Evolutionary conservation across 2,329 filamentous ascomycete species (phyloP), one percentile per base, ranked within the genome.

Genomic region (Nothophaeocryptopus gaeumannii): DNA sequence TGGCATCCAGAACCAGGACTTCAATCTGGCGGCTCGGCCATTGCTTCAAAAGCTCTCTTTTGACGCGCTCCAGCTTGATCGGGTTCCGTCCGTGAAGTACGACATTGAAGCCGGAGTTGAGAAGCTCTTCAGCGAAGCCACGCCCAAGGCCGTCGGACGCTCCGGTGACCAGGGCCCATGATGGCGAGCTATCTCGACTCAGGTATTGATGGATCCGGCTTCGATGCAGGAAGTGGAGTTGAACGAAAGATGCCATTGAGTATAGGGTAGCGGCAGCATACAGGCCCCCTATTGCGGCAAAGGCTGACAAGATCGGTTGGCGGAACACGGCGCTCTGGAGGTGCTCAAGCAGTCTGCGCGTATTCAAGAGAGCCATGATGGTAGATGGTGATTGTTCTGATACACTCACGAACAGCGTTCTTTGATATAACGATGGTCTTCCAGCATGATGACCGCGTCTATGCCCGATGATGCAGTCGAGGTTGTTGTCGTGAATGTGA

Each of bases 131-230:
- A 2, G 73, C 70, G 47, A 81, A 73, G 0, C 67, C 73, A 29
- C 67, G 64, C 8, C 79, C 79, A 26, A 81, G 78, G 7, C 78
- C 80, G 39, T 78, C 77, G 2, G 71, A 75, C 11, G 75, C 71
- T 16, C 78, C 78, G 0, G 78, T 81, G 9, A 80, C 39, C 5
- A 55, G 33, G 5, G 52, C 52, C 52, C 52, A 51, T 7, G 43
- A n/a, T 16, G 34, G 16, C n/a, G 5, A 8, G 3, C 30, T 15
- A 26, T 33, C 13, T 26, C 3, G 20, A 10, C 34, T 35, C 2
- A 37, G 12, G 13, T 53, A 53, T n/a, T n/a, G 35, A 16, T 12
- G 32, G 12, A 49, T 26, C 9, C 30, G 38, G 41, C 40, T 49
- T 26, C 31, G n/a, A 10, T 50, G 54, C 33, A 64, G 45, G 39